phyloP scores from a whole-genome alignment of 2,329 filamentous ascomycete genomes.

The Venturia aucupariae region DNA sequence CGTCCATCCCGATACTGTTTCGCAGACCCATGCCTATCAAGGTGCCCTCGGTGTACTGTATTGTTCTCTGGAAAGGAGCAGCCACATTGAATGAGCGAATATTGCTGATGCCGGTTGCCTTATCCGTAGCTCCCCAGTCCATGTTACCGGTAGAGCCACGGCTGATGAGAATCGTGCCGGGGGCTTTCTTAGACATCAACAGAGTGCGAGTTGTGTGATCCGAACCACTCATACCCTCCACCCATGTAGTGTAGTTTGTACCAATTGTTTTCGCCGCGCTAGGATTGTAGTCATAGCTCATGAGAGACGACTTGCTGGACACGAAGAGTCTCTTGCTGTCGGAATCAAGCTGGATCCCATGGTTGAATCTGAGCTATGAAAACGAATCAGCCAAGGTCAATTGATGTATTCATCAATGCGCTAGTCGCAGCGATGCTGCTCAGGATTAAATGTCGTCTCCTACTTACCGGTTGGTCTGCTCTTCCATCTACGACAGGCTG shows the following conservation, averaged over 20 bases:
- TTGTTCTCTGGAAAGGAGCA: constrained; percentile 30
- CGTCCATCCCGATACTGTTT: constrained; percentile 61
- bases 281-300: constrained; percentile 55
- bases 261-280: constrained; percentile 25
- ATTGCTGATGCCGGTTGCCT: constrained; percentile 51
- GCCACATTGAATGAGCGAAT: constrained; percentile 53
- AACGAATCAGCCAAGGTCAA: not conserved
- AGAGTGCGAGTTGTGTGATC: constrained; percentile 61
- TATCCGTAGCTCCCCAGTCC: constrained; percentile 44
- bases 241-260: constrained; percentile 34
- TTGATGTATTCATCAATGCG: not conserved
- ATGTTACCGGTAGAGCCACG: constrained; percentile 56
- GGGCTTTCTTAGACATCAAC: constrained; percentile 47
- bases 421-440: not conserved
- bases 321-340: constrained; percentile 43
- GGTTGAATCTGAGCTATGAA: constrained; percentile 32
- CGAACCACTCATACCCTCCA: constrained; percentile 49
- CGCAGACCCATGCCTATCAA: constrained; percentile 58
- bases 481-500: constrained; percentile 19
- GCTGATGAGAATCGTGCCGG: constrained; percentile 53
- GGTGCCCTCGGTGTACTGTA: constrained; percentile 43
- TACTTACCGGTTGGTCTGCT: constrained; percentile 7
- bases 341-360: constrained; percentile 40
- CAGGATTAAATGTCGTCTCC: not conserved
- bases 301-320: constrained; percentile 36